Evolutionary conservation across 768 basidiomycete species (phyloP).

Genomic region (Leccinum ochraceum): DNA sequence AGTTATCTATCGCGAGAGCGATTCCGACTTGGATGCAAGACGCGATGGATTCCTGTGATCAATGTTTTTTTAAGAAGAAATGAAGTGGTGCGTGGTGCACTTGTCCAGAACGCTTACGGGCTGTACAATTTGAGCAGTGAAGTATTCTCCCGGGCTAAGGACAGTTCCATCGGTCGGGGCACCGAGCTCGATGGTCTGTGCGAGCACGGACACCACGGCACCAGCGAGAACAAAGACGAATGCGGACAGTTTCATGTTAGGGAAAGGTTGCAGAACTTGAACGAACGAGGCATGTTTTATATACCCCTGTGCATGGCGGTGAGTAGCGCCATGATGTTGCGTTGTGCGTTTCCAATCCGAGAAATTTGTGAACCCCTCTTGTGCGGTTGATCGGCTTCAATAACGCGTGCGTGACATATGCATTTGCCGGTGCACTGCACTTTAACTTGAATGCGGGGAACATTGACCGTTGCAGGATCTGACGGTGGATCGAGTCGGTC

Average conservation of each 20-base stretch:
- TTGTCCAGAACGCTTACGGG: conserved; percentile 20
- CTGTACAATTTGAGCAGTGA: conserved; percentile 21
- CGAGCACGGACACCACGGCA: conserved; percentile 15
- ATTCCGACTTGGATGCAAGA: conserved; percentile 31
- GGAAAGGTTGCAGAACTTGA: background rate
- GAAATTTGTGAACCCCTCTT: background rate
- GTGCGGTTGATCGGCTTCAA: too few relatives aligned
- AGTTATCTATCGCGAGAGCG: conserved; percentile 26
- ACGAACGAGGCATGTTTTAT: background rate
- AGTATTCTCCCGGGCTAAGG: conserved; percentile 16
- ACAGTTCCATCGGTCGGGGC: conserved; percentile 23
- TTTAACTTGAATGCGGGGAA: background rate
- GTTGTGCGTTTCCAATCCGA: too few relatives aligned
- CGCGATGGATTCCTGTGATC: conserved; percentile 18
- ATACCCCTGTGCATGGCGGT: background rate
- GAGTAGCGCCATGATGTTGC: background rate
- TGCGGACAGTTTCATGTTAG: conserved; percentile 20
- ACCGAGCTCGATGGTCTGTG: conserved; percentile 32
- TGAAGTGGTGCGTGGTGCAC: background rate
- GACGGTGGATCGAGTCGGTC: background rate
- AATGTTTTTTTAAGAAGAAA: background rate
- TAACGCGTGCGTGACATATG: too few relatives aligned
- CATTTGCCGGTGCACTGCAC: background rate
- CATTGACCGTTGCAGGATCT: background rate
- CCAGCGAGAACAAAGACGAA: conserved; percentile 7